phyloP scores from a whole-genome alignment of 768 basidiomycete species.

The Collybia sp. region DNA sequence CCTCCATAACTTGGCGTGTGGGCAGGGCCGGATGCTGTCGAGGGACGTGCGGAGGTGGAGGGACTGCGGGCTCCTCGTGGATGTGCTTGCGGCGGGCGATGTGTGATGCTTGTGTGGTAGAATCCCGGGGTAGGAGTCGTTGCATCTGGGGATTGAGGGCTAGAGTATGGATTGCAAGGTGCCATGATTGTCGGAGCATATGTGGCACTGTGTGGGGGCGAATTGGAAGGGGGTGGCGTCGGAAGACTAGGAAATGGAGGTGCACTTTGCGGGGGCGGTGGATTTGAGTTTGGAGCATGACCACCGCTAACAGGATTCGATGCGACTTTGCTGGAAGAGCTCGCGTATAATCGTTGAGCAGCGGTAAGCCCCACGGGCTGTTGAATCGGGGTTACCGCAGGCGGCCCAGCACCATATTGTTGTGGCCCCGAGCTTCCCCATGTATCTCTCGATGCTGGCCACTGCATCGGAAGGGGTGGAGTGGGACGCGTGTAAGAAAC shows the following conservation, averaged over 20 bases:
- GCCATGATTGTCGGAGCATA: too few species aligned
- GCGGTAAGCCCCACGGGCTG: slow-evolving; percentile 17
- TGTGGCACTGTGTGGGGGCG: slow-evolving; percentile 5
- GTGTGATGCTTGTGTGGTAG: too few species aligned
- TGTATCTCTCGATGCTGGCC: slow-evolving; percentile 12
- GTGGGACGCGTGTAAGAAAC: slow-evolving; percentile 29
- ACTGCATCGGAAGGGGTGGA: slow-evolving; percentile 4
- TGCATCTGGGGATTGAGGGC: too few species aligned
- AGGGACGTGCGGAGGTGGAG: not conserved
- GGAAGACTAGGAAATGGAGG: slow-evolving; percentile 6
- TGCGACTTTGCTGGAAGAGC: slow-evolving; percentile 20
- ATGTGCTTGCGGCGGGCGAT: too few species aligned
- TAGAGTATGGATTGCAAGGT: too few species aligned
- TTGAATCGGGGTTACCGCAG: not conserved
- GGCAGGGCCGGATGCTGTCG: not conserved
- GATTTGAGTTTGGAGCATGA: too few species aligned
- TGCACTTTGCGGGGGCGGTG: slow-evolving; percentile 12
- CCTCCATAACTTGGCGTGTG: not conserved
- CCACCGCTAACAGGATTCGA: slow-evolving; percentile 1
- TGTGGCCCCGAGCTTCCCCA: not conserved
- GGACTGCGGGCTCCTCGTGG: not conserved
- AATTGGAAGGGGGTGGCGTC: not conserved
- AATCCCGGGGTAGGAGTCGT: too few species aligned
- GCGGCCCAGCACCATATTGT: not conserved
- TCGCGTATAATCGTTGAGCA: slow-evolving; percentile 42